Base-by-base conservation (phyloP, 1,139 yeast species). In the Suhomyces taliae region DNA sequence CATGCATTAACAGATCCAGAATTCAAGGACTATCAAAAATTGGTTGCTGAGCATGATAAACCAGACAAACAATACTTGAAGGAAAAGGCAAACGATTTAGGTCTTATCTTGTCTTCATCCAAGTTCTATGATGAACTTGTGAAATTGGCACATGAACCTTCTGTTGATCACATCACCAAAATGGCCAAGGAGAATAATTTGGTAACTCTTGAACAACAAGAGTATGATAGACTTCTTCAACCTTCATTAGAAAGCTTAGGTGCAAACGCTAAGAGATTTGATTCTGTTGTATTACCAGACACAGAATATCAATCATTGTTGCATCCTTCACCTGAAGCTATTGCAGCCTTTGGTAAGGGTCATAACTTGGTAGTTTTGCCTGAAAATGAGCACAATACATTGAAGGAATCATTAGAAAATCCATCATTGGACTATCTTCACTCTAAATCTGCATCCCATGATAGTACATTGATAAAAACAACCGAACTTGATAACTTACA, bases 271-370 rank as follows among this genome's bases (percentile, higher is more conserved):
- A 41, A 44, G 24, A 34, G 19, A 8, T 36, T 35, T 9, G 48
- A 42, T 7, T 45, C 44, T 9, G 47, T 48, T 1, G 35, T 47
- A 8, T 14, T 53, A 7, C 26, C 45, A 10, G 32, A 36, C 11
- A 32, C 27, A 10, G 46, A 46, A 8, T 42, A 52, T 33, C 12
- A 44, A 1, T 12, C 39, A 2, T 39, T 53, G 11, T 36, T 48
- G 15, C 36, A 57, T 12, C 76, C 75, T 38, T 55, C 62, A 31
- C 52, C 65, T 36, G 62, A 58, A 33, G 66, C 61, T 32, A 61
- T 74, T 2, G 64, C 65, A 43, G 55, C 55, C 7, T 64, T 64
- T 27, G 76, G 76, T 5, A 70, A 69, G 39, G 56, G 48, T 11
- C 58, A 59, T 36, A 61, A 64, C 4, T 59, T 70, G 45, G 64